Conservation (phyloP, 352 stramenopile genomes). For the Pythium pyrilobum region DNA sequence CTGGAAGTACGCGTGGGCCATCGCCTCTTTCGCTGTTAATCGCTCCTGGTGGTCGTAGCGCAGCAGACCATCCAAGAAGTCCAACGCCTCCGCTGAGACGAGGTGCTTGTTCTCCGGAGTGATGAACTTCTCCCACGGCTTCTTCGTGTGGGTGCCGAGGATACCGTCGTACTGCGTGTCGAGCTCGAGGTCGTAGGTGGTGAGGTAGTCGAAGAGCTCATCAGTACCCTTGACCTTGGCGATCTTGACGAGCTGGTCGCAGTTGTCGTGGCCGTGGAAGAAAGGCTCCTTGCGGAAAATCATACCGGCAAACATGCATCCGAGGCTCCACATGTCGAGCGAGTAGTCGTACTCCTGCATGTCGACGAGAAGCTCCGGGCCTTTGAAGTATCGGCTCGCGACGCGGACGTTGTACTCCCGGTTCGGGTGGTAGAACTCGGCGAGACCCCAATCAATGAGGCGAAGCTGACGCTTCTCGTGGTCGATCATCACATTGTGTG, state of each 20-base stretch:
- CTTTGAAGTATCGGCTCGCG: slow-evolving; percentile 99
- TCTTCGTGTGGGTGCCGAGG: slow-evolving; percentile 95
- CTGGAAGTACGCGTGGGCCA: slow-evolving; percentile 98
- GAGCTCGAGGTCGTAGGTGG: slow-evolving; percentile 98
- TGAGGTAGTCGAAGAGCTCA: slow-evolving; percentile 98
- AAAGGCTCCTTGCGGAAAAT: slow-evolving; percentile 99
- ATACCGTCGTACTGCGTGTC: slow-evolving; percentile 99
- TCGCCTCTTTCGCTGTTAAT: slow-evolving; percentile 97
- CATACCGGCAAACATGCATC: slow-evolving; percentile 99
- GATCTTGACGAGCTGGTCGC: slow-evolving; percentile 99
- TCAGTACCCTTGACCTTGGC: slow-evolving; percentile 97
- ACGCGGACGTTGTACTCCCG: slow-evolving; percentile 99
- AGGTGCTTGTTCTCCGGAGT: slow-evolving; percentile 98
- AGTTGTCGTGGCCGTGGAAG: slow-evolving; percentile 99
- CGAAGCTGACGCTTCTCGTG: slow-evolving; percentile 97
- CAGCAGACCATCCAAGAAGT: slow-evolving; percentile 88
- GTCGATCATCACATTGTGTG: slow-evolving; percentile 99
- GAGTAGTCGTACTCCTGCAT: slow-evolving; percentile 99
- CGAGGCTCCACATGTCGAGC: slow-evolving; percentile 98
- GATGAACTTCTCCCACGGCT: slow-evolving; percentile 99
- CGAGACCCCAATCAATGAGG: slow-evolving; percentile 99
- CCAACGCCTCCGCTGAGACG: slow-evolving; percentile 93
- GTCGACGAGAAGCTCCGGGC: slow-evolving; percentile 97
- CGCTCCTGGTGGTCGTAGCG: slow-evolving; percentile 97
- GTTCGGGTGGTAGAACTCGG: slow-evolving; percentile 98